phyloP scores from a whole-genome alignment of 306 rosid genomes.

The Oemleria cerasiformis region DNA sequence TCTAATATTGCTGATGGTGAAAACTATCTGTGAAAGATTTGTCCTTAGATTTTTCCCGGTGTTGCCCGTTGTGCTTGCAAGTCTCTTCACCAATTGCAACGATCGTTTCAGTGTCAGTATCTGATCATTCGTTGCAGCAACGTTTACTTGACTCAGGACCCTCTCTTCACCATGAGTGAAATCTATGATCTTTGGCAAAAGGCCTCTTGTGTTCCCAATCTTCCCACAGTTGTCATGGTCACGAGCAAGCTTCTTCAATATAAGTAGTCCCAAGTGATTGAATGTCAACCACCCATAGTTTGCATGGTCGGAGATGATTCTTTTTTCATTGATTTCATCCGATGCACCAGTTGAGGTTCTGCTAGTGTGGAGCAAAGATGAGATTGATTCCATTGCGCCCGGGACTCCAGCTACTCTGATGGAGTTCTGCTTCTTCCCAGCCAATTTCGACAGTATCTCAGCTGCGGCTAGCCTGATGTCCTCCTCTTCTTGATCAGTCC shows the following conservation, averaged over 20 bases:
- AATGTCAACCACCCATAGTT: conserved; percentile 73
- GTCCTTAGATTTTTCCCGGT: conserved; percentile 67
- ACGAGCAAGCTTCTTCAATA: conserved; percentile 79
- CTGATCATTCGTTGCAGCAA: conserved; percentile 34
- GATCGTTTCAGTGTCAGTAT: conserved; percentile 70
- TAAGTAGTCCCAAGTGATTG: conserved; percentile 73
- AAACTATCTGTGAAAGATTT: conserved; percentile 85
- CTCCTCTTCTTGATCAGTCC: conserved; percentile 80
- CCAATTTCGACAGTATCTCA: conserved; percentile 65
- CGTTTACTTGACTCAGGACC: conserved; percentile 51
- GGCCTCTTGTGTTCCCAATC: conserved; percentile 88
- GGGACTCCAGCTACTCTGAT: conserved; percentile 81
- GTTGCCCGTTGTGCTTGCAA: conserved; percentile 70
- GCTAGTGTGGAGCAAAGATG: conserved; percentile 68
- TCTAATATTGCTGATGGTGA: conserved; percentile 80
- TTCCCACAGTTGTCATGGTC: conserved; percentile 91
- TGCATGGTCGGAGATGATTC: conserved; percentile 41
- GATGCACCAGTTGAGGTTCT: conserved; percentile 55
- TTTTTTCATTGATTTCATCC: conserved; percentile 79
- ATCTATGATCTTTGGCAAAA: conserved; percentile 78
- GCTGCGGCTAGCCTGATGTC: conserved; percentile 81
- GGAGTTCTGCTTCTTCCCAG: conserved; percentile 85
- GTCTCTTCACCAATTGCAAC: conserved; percentile 81
- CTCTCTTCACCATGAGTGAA: conserved; percentile 71
- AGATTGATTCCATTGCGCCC: conserved; percentile 91